Evolutionary conservation across 2,329 filamentous ascomycete species (phyloP).

Genomic region (Laburnicola sp.): DNA sequence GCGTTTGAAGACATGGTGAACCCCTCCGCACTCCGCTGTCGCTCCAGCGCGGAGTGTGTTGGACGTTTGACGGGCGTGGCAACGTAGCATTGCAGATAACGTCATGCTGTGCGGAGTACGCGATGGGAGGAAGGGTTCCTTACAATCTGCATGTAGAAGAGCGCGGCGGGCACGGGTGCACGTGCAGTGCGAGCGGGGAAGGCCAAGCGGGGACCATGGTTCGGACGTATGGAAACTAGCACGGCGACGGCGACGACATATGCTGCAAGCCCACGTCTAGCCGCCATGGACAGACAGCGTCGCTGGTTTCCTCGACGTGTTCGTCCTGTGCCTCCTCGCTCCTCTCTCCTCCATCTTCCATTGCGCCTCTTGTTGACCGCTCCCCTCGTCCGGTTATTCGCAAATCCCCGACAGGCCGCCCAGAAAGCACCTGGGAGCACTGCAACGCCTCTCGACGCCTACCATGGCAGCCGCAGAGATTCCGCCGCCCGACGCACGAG

Average conservation of each 20-base stretch:
- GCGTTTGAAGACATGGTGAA: too few relatives aligned
- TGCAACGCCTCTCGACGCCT: not conserved
- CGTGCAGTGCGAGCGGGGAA: constrained; percentile 3
- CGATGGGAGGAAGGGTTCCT: too few relatives aligned
- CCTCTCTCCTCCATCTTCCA: not conserved
- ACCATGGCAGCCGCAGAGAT: constrained; percentile 58
- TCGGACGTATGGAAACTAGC: constrained; percentile 8
- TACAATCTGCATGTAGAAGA: too few relatives aligned
- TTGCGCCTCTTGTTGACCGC: not conserved
- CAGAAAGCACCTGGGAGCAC: not conserved
- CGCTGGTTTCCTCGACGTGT: not conserved
- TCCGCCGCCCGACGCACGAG: constrained; percentile 58
- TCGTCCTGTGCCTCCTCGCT: not conserved
- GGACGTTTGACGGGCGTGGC: too few relatives aligned
- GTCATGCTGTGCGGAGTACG: too few relatives aligned
- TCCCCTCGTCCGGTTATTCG: not conserved
- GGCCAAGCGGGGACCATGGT: not conserved
- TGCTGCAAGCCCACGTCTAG: constrained; percentile 5
- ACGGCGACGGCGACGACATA: constrained; percentile 1
- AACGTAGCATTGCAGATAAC: too few relatives aligned
- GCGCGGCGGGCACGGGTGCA: not conserved
- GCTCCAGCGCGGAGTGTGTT: too few relatives aligned
- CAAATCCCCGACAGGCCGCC: not conserved
- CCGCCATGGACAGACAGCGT: constrained; percentile 1
- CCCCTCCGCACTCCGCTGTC: too few relatives aligned